A percentile compares a stretch with the other conserved stretches of the same genome.
Conservation (phyloP, 768 basidiomycete genomes). For the Pleurotus pulmonarius region DNA sequence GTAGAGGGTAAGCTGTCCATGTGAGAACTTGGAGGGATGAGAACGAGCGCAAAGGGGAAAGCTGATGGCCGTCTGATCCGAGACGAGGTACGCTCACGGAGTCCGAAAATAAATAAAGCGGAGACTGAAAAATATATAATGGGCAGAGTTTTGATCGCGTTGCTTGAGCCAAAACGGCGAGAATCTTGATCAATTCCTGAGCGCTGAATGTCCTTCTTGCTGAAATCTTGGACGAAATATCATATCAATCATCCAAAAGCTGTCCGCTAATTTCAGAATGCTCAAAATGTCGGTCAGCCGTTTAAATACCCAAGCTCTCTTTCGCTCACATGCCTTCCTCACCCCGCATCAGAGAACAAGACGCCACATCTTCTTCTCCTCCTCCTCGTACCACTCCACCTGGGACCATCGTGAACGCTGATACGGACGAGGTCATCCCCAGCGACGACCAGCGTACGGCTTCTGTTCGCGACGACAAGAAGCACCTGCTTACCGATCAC, state of each 20-base stretch:
- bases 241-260: constrained; percentile 19
- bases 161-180: constrained; percentile 2
- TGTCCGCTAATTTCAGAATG: constrained; percentile 25
- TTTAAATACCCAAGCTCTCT: constrained; percentile 23
- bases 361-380: background rate
- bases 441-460: too few relatives aligned
- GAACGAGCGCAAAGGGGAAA: constrained; percentile 5
- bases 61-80: constrained; percentile 21
- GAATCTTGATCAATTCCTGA: constrained; percentile 7
- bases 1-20: background rate
- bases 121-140: background rate
- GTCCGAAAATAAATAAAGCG: background rate
- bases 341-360: constrained; percentile 1
- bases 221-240: constrained; percentile 10
- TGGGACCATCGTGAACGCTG: background rate
- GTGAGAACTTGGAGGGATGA: background rate
- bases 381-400: background rate
- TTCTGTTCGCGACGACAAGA: background rate
- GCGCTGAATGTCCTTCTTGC: constrained; percentile 14
- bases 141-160: constrained; percentile 8
- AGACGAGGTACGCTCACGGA: constrained; percentile 10
- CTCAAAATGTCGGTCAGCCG: constrained; percentile 15
- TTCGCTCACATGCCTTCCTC: constrained; percentile 17
- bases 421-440: background rate
- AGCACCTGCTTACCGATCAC: background rate